These are phyloP conservation scores for Echria macrotheca DNA, from an alignment of 495 filamentous ascomycete genomes.

Conservation along the genomic window DNA sequence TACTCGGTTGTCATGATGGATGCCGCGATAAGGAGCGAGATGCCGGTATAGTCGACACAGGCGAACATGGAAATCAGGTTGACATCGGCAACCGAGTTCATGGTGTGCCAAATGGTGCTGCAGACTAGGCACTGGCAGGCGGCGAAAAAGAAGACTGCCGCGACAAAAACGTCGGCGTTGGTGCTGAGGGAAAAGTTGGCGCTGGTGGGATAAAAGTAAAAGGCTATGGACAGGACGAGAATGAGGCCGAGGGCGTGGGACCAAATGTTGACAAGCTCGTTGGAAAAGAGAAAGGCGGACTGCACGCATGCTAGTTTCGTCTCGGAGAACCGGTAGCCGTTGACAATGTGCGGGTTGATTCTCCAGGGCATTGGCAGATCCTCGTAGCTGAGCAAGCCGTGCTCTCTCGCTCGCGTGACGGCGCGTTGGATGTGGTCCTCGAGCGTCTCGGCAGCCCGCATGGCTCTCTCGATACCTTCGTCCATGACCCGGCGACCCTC, in stretches of 20 bases:
- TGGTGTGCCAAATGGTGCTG: constrained; percentile 95
- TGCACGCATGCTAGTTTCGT: constrained; percentile 80
- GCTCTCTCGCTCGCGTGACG: constrained; percentile 69
- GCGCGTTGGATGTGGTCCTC: constrained; percentile 77
- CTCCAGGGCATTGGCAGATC: constrained; percentile 90
- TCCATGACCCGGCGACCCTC: constrained; percentile 73
- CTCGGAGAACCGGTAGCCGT: constrained; percentile 88
- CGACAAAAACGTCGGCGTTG: constrained; percentile 79
- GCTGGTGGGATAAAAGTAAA: constrained; percentile 90
- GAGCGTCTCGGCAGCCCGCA: constrained; percentile 67
- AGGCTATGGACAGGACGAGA: constrained; percentile 81
- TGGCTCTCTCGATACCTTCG: constrained; percentile 74
- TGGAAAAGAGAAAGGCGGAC: constrained; percentile 77
- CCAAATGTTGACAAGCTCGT: constrained; percentile 98
- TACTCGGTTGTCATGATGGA: constrained; percentile 99
- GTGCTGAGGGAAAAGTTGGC: constrained; percentile 82
- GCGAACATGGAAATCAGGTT: constrained; percentile 90
- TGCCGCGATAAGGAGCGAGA: constrained; percentile 90
- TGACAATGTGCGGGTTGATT: constrained; percentile 86
- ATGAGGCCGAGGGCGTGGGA: constrained; percentile 84
- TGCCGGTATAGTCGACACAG: constrained; percentile 97
- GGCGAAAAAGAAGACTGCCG: constrained; percentile 93
- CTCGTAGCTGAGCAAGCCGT: constrained; percentile 79
- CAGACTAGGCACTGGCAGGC: constrained; percentile 94
- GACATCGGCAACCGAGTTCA: constrained; percentile 90